Base-by-base conservation (phyloP, 2,329 filamentous ascomycete genomes). In the Talaromyces sp. region DNA sequence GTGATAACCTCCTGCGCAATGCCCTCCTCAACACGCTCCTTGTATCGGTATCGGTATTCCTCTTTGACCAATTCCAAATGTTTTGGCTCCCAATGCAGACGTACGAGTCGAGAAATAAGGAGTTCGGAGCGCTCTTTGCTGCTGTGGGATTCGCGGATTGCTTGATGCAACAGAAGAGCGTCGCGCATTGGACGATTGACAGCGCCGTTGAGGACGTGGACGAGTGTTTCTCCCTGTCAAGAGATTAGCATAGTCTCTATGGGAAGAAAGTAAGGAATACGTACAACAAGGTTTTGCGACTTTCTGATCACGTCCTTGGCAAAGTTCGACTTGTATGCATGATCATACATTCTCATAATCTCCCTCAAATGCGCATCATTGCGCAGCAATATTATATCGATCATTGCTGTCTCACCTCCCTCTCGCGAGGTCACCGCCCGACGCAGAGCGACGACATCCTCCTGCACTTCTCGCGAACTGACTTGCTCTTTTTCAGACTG, bases 101-200 rank as follows among this genome's bases (percentile, higher is more conserved):
- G 84, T 48, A 97, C 91, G 1, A 98, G 83, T 1, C 95, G 84
- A 2, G 89, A 93, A 66, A 96, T 96, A 58, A 99, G 85, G 56
- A 97, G 80, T 74, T 97, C 93, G 52, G 90, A 89, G 33, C 93
- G 87, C 71, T 93, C 90, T 66, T 85, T 85, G 67, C 84, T 85
- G 1, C 88, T 86, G 1, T 83, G 85, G 3, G 88, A 88, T 52
- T 89, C 85, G 21, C 87, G 89, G 67, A 98, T 86, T 1, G 95
- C 93, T 79, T 98, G 95, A 76, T 96, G 88, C 1, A 99, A 82
- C 2, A 98, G 87, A 40, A 97, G 84, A 2, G 93, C 92, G 75
- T 98, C 95, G 61, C 95, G 91, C 66, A 96, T 92, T 5, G 95
- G 93, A 64, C 90, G 90, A 79, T 98, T 98, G 80, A 98, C 96